A percentile compares a stretch with the other conserved stretches of the same genome.
These are phyloP conservation scores for Solanum etuberosum DNA, from an alignment of 257 asterid species.

Conservation along the genomic window DNA sequence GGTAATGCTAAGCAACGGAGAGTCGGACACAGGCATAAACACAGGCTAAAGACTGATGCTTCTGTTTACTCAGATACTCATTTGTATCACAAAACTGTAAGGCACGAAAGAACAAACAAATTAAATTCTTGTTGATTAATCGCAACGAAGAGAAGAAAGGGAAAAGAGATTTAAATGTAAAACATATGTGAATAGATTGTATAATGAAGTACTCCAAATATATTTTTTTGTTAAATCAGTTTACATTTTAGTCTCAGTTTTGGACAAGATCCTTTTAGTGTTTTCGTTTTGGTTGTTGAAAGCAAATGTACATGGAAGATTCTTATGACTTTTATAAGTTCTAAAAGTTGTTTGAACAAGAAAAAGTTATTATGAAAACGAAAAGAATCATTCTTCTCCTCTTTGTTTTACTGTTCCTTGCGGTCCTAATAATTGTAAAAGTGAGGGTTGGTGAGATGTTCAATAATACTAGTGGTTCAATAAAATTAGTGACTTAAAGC, in stretches of 20 bases:
- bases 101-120: slow-evolving; percentile 7
- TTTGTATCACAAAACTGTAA: slow-evolving; percentile 10
- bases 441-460: background rate
- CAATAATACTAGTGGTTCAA: background rate
- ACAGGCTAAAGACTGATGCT: slow-evolving; percentile 21
- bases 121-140: background rate
- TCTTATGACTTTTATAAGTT: background rate
- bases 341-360: background rate
- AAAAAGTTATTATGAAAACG: background rate
- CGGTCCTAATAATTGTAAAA: background rate
- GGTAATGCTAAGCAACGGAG: background rate
- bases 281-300: background rate
- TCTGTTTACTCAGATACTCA: slow-evolving; percentile 43
- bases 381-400: background rate
- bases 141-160: background rate
- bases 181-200: background rate
- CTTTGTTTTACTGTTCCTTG: background rate
- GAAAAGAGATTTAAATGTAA: background rate
- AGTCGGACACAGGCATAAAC: slow-evolving; percentile 38
- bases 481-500: background rate
- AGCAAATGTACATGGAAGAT: background rate
- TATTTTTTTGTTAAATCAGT: background rate
- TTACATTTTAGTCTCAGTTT: background rate
- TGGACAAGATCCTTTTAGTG: background rate
- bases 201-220: background rate